phyloP scores from a whole-genome alignment of 305 asterid genomes.

The Rubia occidens region DNA sequence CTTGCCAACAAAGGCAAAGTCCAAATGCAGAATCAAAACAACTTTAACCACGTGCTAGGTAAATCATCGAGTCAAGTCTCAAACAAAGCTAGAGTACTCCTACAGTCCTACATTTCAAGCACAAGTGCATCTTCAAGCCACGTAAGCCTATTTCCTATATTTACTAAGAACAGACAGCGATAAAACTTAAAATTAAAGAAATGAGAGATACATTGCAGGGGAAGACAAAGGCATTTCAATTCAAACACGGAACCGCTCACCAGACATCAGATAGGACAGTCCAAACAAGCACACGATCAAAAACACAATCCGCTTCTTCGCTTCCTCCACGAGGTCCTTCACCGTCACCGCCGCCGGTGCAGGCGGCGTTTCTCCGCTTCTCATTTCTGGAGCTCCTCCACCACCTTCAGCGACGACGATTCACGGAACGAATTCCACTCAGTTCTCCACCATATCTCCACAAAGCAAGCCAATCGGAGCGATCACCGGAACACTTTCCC shows the following conservation, averaged over 20 bases:
- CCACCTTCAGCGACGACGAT: slow-evolving; percentile 2
- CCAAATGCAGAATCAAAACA: neutral
- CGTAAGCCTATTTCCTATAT: neutral
- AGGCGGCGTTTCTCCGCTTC: slow-evolving; percentile 25
- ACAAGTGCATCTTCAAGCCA: too few relatives aligned
- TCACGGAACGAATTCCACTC: slow-evolving; percentile 4
- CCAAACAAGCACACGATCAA: slow-evolving; percentile 39
- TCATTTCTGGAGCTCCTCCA: slow-evolving; percentile 26
- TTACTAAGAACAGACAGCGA: neutral
- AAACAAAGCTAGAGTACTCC: neutral
- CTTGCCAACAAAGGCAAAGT: neutral
- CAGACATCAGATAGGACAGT: slow-evolving; percentile 44
- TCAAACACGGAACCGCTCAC: slow-evolving; percentile 24
- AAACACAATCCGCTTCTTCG: slow-evolving; percentile 41
- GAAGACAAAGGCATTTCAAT: neutral
- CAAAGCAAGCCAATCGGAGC: slow-evolving; percentile 2
- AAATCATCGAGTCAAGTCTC: neutral
- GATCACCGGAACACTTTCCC: slow-evolving; percentile 12
- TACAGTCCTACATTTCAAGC: neutral
- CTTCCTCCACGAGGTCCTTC: slow-evolving; percentile 45
- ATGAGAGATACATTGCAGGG: neutral
- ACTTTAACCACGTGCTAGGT: neutral
- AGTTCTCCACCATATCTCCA: slow-evolving; percentile 13
- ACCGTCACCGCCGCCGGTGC: slow-evolving; percentile 25
- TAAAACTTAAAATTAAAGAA: neutral